Conservation (phyloP, 495 filamentous ascomycete genomes). For the Xylaria venustula region DNA sequence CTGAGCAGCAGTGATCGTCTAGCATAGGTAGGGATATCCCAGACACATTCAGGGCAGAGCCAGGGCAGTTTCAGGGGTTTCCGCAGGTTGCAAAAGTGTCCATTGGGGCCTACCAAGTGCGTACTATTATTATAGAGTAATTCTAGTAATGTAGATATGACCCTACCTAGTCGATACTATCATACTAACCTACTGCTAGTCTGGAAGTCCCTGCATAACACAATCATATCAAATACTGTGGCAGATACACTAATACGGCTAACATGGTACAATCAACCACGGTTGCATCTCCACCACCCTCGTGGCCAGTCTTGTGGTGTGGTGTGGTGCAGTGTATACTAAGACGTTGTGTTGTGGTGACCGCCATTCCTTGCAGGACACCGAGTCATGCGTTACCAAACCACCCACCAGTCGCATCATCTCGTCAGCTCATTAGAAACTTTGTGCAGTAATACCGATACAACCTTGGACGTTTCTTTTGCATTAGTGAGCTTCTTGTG, state of each 20-base stretch:
- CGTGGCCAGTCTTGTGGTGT: neutral
- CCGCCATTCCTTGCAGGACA: constrained; percentile 15
- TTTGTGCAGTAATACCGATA: constrained; percentile 6
- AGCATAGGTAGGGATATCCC: constrained; percentile 1
- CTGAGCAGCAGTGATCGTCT: constrained; percentile 3
- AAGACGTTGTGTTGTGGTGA: constrained; percentile 7
- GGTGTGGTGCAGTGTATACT: neutral
- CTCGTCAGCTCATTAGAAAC: constrained; percentile 3
- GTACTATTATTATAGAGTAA: too few species aligned
- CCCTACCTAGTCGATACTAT: too few species aligned
- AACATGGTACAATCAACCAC: neutral
- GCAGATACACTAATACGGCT: constrained; percentile 1
- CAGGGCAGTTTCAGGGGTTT: neutral
- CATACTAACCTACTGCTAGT: too few species aligned
- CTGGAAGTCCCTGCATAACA: constrained; percentile 10
- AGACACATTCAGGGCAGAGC: neutral
- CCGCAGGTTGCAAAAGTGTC: neutral
- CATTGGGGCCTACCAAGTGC: too few species aligned
- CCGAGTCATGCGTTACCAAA: constrained; percentile 13
- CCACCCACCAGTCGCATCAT: neutral
- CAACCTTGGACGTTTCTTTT: neutral
- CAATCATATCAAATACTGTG: constrained; percentile 6
- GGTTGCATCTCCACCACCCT: constrained; percentile 13
- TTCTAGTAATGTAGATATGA: too few species aligned
- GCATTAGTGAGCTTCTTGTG: neutral